Percentiles rank a stretch among this genome's conserved stretches.
Conservation (phyloP, 129 eudicot species). For the Flaveria brownii region DNA sequence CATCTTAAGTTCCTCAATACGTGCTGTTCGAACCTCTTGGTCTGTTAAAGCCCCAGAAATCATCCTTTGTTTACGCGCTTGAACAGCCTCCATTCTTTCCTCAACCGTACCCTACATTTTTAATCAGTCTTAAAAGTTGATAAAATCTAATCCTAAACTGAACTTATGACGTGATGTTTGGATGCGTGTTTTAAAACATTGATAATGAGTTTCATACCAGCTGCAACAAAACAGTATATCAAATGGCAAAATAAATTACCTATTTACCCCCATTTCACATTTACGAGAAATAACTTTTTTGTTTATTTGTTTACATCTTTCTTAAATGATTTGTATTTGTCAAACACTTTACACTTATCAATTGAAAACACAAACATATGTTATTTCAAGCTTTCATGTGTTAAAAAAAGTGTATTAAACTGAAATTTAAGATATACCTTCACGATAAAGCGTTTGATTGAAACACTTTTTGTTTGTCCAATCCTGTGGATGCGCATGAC, state of each 20-base stretch:
- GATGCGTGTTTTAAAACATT: neutral
- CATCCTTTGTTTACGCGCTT: constrained; percentile 93
- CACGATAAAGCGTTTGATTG: constrained; percentile 83
- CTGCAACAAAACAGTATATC: neutral
- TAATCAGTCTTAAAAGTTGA: neutral
- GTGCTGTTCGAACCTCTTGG: constrained; percentile 92
- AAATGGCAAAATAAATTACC: neutral
- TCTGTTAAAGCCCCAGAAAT: constrained; percentile 96
- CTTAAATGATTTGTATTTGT: neutral
- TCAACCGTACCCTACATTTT: constrained; percentile 81
- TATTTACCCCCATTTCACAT: neutral
- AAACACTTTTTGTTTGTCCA: constrained; percentile 82
- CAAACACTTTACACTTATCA: neutral
- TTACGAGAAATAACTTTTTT: neutral
- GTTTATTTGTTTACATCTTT: neutral
- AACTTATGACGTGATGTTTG: neutral
- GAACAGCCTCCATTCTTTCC: constrained; percentile 98
- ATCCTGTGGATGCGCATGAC: constrained; percentile 99
- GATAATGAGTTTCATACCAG: neutral
- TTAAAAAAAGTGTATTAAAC: neutral
- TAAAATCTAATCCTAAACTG: neutral
- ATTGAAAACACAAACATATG: neutral
- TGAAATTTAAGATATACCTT: constrained; percentile 49
- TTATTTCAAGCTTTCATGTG: neutral
- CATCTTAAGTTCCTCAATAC: constrained; percentile 91